phyloP scores from a whole-genome alignment of 768 basidiomycete species.

The Brasilioporus rufonigricans region DNA sequence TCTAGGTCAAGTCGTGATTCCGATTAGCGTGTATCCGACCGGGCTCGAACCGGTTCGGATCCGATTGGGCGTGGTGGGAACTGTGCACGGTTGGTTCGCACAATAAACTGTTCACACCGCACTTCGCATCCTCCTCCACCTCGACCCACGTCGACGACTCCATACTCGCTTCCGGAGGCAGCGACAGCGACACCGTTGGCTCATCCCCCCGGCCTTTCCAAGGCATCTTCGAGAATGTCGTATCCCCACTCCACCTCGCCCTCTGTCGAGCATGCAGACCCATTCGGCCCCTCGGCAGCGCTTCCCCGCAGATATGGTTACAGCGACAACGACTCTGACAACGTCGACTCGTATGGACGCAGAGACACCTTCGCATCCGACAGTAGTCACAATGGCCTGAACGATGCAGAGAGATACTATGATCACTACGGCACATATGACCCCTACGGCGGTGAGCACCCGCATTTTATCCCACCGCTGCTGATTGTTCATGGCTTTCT shows the following conservation, averaged over 20 bases:
- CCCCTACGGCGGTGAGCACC: constrained; percentile 55
- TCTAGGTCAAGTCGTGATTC: too few species aligned
- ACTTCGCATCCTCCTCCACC: constrained; percentile 2
- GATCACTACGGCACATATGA: constrained; percentile 65
- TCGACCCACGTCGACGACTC: constrained; percentile 1
- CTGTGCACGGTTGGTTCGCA: constrained; percentile 17
- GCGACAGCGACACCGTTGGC: constrained; percentile 20
- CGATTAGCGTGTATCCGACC: background rate
- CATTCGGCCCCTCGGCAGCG: constrained; percentile 49
- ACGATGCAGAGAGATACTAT: constrained; percentile 51
- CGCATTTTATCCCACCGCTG: constrained; percentile 1
- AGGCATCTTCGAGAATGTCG: constrained; percentile 32
- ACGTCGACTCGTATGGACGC: constrained; percentile 57
- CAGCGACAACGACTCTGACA: constrained; percentile 77
- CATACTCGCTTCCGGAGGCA: constrained; percentile 4
- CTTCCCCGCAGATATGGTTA: constrained; percentile 45
- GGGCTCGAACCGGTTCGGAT: constrained; percentile 25
- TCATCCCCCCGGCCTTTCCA: constrained; percentile 9
- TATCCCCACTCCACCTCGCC: constrained; percentile 58
- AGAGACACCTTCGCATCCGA: constrained; percentile 73
- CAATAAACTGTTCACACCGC: constrained; percentile 15
- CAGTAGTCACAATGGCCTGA: constrained; percentile 56
- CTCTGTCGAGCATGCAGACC: constrained; percentile 64
- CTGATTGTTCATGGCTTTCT: constrained; percentile 6
- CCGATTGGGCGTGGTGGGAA: constrained; percentile 27